Evolutionary conservation across 306 rosid species (phyloP).

Genomic region (Lathyrus aphaca): DNA sequence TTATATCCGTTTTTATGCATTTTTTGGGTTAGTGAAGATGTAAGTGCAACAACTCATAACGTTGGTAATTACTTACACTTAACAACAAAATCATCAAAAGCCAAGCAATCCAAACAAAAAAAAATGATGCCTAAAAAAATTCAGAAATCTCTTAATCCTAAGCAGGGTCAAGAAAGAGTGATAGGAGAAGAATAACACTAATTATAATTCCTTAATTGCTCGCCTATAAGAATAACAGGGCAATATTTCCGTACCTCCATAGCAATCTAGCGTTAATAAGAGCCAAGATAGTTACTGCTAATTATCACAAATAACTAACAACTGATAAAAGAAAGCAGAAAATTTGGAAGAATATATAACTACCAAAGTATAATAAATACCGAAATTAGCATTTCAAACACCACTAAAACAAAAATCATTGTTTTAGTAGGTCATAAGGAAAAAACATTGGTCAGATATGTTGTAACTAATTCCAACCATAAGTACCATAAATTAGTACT

Average conservation of each 20-base stretch:
- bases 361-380: not conserved
- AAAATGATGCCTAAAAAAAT: not conserved
- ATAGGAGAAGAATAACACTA: too few species aligned
- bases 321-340: not conserved
- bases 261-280: too few species aligned
- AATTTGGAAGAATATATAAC: not conserved
- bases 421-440: not conserved
- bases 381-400: not conserved
- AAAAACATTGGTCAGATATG: conserved; percentile 19
- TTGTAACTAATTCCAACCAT: conserved; percentile 18
- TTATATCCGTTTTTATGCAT: too few species aligned
- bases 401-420: not conserved
- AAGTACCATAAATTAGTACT: not conserved
- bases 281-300: too few species aligned
- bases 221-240: too few species aligned
- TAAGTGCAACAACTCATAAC: too few species aligned
- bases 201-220: too few species aligned
- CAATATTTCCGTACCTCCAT: too few species aligned
- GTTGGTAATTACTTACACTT: too few species aligned
- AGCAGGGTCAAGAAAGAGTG: too few species aligned
- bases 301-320: not conserved
- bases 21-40: too few species aligned
- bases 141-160: too few species aligned
- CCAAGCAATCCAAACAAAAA: not conserved
- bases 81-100: not conserved